Evolutionary conservation across 2,329 filamentous ascomycete species (phyloP).

Genomic region (Gaeumannomyces sp.): DNA sequence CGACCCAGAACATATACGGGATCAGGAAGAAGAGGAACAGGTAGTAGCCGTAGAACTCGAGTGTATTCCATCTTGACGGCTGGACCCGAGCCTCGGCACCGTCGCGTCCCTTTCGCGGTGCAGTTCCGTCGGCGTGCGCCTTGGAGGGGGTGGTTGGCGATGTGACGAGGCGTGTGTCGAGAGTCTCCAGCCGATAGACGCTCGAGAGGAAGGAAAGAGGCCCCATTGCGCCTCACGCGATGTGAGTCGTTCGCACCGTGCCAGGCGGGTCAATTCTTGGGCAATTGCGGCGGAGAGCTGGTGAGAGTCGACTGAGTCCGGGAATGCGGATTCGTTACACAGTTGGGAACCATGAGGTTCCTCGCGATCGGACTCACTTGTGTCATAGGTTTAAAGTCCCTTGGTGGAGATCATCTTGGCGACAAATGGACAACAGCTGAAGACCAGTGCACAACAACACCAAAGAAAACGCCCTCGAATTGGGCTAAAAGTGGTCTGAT

Average conservation of each 20-base stretch:
- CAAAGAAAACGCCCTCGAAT: too few species aligned
- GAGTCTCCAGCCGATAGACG: conserved; percentile 41
- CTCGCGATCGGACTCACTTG: not conserved
- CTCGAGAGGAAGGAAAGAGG: conserved; percentile 43
- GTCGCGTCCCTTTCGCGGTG: conserved; percentile 27
- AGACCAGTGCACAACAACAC: too few species aligned
- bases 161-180: conserved; percentile 48
- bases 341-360: not conserved
- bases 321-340: too few species aligned
- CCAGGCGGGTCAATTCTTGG: too few species aligned
- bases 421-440: too few species aligned
- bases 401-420: not conserved
- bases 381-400: not conserved
- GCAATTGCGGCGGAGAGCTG: too few species aligned
- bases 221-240: conserved; percentile 10
- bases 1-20: conserved; percentile 87
- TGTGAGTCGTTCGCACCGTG: too few species aligned
- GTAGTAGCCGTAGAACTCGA: conserved; percentile 81
- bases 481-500: too few species aligned
- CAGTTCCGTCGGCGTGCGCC: conserved; percentile 45
- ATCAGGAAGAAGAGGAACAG: conserved; percentile 59
- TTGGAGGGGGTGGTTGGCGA: conserved; percentile 63
- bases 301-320: too few species aligned
- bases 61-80: conserved; percentile 75
- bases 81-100: conserved; percentile 34